Evolutionary conservation across 23 red algal species (phyloP).

Genomic region (Gracilaria caudata): DNA sequence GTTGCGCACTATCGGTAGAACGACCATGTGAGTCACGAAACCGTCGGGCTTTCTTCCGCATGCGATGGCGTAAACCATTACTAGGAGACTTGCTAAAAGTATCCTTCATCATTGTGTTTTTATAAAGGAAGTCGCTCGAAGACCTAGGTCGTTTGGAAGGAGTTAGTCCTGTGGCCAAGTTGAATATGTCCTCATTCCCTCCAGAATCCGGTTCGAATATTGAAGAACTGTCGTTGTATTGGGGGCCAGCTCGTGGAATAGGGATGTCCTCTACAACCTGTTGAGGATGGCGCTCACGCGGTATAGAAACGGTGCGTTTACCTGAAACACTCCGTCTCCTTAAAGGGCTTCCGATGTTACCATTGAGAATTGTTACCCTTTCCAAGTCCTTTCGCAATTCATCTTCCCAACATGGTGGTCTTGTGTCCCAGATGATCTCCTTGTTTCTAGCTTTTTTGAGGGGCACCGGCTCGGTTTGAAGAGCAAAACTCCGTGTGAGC

Average conservation of each 20-base stretch:
- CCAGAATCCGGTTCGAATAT: neutral
- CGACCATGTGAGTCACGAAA: neutral
- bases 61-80: neutral
- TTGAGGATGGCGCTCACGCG: conserved; percentile 17
- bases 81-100: neutral
- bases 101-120: neutral
- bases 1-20: neutral
- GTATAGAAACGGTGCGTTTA: neutral
- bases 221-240: neutral
- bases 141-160: conserved; percentile 12
- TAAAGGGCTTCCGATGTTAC: neutral
- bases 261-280: conserved; percentile 5
- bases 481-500: neutral
- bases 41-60: conserved; percentile 1
- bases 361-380: neutral
- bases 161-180: neutral
- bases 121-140: neutral
- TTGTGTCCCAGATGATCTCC: neutral
- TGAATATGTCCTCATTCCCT: neutral
- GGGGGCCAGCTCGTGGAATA: neutral
- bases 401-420: neutral
- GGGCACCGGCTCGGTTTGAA: neutral
- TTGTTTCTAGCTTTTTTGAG: neutral
- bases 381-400: neutral
- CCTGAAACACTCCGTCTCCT: neutral